Conservation (phyloP, 2,329 filamentous ascomycete genomes). For the Hypocrella siamensis region DNA sequence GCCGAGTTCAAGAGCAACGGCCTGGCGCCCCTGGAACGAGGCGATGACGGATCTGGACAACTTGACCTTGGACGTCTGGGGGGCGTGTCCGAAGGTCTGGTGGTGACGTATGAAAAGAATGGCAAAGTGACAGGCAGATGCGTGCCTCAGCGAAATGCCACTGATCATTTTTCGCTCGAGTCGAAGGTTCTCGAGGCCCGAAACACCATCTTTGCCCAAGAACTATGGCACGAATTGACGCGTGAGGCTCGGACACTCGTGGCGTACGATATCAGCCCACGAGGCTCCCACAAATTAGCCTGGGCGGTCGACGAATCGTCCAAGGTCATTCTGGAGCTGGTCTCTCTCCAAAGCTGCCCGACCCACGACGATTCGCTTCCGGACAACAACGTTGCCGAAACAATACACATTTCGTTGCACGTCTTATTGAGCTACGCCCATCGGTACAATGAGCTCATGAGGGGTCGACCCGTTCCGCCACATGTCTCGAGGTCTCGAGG, state of each 20-base stretch:
- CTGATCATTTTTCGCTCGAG: conserved; percentile 40
- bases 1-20: conserved; percentile 51
- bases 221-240: conserved; percentile 80
- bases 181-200: conserved; percentile 57
- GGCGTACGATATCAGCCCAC: conserved; percentile 52
- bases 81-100: conserved; percentile 41
- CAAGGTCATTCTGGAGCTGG: conserved; percentile 50
- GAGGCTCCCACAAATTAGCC: conserved; percentile 39
- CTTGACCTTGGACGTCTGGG: conserved; percentile 48
- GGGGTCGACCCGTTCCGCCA: conserved; percentile 40
- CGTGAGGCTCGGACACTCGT: conserved; percentile 63
- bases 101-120: conserved; percentile 47
- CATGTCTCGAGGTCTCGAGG: conserved; percentile 20
- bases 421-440: conserved; percentile 70
- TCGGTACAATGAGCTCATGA: conserved; percentile 52
- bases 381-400: conserved; percentile 43
- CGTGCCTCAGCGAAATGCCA: conserved; percentile 32
- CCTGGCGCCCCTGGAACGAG: conserved; percentile 64
- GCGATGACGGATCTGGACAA: conserved; percentile 56
- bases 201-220: conserved; percentile 68
- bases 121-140: conserved; percentile 43
- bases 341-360: conserved; percentile 34
- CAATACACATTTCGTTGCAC: conserved; percentile 50
- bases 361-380: conserved; percentile 15
- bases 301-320: conserved; percentile 36